Base-by-base conservation (phyloP, 192 early-diverging fungal genomes). In the Coemansia sp. region DNA sequence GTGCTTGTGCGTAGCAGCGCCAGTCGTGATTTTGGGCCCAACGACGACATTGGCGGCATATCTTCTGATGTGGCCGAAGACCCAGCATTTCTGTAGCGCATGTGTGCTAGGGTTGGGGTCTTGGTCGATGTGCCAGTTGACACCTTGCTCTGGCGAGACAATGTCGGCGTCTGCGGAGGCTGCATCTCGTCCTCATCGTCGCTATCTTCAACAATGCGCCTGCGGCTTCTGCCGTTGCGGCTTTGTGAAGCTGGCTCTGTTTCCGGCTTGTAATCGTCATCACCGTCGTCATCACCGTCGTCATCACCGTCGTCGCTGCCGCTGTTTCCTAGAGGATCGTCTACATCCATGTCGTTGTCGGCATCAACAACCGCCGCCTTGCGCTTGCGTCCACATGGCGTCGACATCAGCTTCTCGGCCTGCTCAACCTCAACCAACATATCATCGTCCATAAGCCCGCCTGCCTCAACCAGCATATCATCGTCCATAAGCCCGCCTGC, bases 151-250 rank as follows among this genome's bases (percentile, higher is more conserved):
- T 39, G 35, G 3, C 56, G 56, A 19, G 21, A 41, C 38, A 41
- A 11, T 37, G 45, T n/a, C 9, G 37, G 47, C n/a, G 60, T 38
- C 10, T 9, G 37, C 21, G 32, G n/a, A 15, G 19, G 35, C 4
- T 41, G 35, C 1, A 27, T 19, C 15, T 69, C 59, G 15, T 56
- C 55, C 21, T 73, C 70, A 14, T 67, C 59, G 52, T 70, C 70
- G 60, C 70, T 79, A 67, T 79, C 76, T 12, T 63, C 72, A 23
- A 63, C 55, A 21, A 62, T 62, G 45, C 69, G 67, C 21, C 60
- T 48, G 32, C 62, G 63, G 48, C 49, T 32, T 37, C 54, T 45
- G 60, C 63, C 24, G 45, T 22, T 51, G 55, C 63, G 41, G 17
- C 21, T 5, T 9, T 2, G 27, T 11, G 25, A 21, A 15, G 55